Base-by-base conservation (phyloP, 106 monocot species). In the Phalaenopsis equestris region DNA sequence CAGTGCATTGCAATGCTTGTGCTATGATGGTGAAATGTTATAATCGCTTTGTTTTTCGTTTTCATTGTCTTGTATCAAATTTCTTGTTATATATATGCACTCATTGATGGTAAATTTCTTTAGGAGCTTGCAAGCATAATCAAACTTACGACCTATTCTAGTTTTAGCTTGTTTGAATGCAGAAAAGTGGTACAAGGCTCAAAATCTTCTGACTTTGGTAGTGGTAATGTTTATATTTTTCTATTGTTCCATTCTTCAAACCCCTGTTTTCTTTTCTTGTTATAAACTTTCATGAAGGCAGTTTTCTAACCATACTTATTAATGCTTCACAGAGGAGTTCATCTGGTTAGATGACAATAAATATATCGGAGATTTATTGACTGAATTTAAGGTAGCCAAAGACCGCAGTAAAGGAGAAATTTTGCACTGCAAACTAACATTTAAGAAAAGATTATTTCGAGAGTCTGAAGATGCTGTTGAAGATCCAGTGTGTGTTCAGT, bases 121-220 rank as follows among this genome's bases (percentile, higher is more conserved):
- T 85, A 99, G 99, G 99, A 99, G 85, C 89, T 99, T 83, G 99
- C 99, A 67, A 89, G 87, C 55, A 90, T 99, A 57, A 99, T 99
- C 80, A 99, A 95, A 81, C 93, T 99, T 70, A 89, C 91, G 75
- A 90, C 87, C 14, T 95, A 95, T 77, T 90, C 99, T 14, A 93
- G 95, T 87, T 99, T 99, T 84, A 93, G 93, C 89, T 86, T 99
- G 77, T 99, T 99, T 91, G 99, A 99, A 82, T 99, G 91, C 78
- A 83, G 99, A 49, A 99, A 99, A 79, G 87, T 93, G 84, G 91
- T 93, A n/a, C 93, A 75, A 86, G 89, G 91, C 58, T 91, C 95
- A 49, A 99, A 93, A 84, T 88, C 93, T 83, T 73, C 89, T 79
- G 99, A 99, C 72, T 73, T 81, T 87, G 86, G 88, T 67, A 93